phyloP scores from a whole-genome alignment of 176 grass and related monocot species.

The Bromus sterilis region DNA sequence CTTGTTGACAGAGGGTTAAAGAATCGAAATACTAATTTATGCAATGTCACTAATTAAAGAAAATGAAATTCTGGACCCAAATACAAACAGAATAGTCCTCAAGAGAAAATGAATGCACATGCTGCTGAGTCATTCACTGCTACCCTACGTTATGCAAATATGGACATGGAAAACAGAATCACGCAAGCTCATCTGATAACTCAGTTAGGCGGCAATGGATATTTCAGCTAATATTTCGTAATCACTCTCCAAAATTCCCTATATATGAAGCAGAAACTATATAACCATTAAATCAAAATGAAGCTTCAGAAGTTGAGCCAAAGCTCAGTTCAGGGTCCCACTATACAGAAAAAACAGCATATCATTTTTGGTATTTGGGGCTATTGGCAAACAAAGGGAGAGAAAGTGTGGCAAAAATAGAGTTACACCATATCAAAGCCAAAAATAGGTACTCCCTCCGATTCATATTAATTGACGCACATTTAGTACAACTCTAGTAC shows the following conservation, averaged over 20 bases:
- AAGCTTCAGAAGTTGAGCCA: neutral
- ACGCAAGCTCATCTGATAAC: neutral
- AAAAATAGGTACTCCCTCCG: neutral
- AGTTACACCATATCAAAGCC: neutral
- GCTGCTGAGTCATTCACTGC: neutral
- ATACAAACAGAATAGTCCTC: neutral
- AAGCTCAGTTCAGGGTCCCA: neutral
- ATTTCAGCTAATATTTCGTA: neutral
- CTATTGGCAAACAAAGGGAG: neutral
- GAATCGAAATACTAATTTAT: neutral
- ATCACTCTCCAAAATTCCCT: neutral
- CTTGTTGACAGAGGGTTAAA: neutral
- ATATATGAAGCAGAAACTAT: neutral
- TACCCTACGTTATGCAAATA: neutral
- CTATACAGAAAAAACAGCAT: neutral
- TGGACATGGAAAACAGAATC: neutral
- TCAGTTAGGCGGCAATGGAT: neutral
- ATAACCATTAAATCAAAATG: neutral
- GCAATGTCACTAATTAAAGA: neutral
- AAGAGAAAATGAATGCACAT: neutral
- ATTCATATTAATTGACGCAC: too few species aligned
- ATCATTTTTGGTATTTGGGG: neutral
- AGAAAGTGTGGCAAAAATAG: neutral
- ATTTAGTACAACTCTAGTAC: too few species aligned
- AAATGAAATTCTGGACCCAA: conserved; percentile 1